Percentiles rank a stretch among this genome's conserved stretches.
These are phyloP conservation scores for Colletotrichum sp. DNA, from an alignment of 2,329 filamentous ascomycete genomes.

Conservation along the genomic window DNA sequence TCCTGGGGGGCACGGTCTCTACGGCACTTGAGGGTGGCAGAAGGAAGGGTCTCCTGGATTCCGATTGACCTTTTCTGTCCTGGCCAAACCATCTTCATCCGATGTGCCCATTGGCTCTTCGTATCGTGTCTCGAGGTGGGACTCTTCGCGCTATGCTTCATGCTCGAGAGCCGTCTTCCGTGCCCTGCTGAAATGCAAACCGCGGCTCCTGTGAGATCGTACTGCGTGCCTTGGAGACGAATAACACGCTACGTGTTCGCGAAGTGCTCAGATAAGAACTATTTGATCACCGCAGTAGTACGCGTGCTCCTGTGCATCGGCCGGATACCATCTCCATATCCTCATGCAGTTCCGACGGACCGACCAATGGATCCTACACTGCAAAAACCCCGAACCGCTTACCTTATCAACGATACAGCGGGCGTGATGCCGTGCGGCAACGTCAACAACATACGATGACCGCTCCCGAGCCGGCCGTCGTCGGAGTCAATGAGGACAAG, in stretches of 20 bases:
- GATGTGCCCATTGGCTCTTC: background rate
- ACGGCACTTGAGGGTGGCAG: background rate
- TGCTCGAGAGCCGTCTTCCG: background rate
- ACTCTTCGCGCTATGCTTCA: slow-evolving; percentile 3
- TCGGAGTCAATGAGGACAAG: background rate
- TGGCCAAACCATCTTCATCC: background rate
- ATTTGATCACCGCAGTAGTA: background rate
- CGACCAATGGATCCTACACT: background rate
- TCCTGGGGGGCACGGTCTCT: background rate
- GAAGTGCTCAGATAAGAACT: background rate
- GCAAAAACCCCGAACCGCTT: background rate
- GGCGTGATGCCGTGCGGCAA: background rate
- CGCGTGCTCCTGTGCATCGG: background rate
- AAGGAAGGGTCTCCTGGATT: background rate
- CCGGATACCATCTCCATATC: background rate
- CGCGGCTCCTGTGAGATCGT: background rate
- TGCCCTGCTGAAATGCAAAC: background rate
- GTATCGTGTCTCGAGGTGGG: background rate
- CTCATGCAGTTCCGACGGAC: background rate
- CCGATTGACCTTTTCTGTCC: background rate
- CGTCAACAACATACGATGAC: slow-evolving; percentile 8
- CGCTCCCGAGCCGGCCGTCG: background rate
- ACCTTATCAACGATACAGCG: background rate
- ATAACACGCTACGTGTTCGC: background rate
- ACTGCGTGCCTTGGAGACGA: background rate